Evolutionary conservation across 441 rosid species (phyloP).

Genomic region (Aquilaria agallochum): DNA sequence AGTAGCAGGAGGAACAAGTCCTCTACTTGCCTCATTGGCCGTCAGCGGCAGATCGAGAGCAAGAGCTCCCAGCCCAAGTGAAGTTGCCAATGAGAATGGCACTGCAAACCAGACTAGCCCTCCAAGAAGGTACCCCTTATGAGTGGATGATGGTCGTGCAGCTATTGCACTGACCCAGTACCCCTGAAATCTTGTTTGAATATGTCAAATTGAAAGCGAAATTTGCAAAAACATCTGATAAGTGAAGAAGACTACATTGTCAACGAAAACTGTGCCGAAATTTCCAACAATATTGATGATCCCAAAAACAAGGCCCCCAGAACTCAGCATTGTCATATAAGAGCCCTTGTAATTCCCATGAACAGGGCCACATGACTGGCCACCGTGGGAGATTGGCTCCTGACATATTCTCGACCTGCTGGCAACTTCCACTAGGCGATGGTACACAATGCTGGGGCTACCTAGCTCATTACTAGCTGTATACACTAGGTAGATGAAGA

Average conservation of each 20-base stretch:
- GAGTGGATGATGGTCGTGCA: constrained; percentile 92
- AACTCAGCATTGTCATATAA: constrained; percentile 86
- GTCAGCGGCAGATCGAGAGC: constrained; percentile 88
- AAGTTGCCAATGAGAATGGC: constrained; percentile 90
- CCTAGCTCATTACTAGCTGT: constrained; percentile 81
- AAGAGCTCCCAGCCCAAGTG: constrained; percentile 86
- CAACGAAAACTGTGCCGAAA: constrained; percentile 90
- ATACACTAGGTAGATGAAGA: constrained; percentile 86
- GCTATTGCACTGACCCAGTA: constrained; percentile 99
- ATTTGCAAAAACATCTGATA: background rate
- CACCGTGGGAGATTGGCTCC: constrained; percentile 64
- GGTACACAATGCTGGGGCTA: constrained; percentile 62
- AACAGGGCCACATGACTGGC: constrained; percentile 89
- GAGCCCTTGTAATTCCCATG: constrained; percentile 75
- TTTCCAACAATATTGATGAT: constrained; percentile 85
- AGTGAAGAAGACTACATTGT: constrained; percentile 53
- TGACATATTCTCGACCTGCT: constrained; percentile 66
- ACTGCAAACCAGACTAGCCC: constrained; percentile 97
- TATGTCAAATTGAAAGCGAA: background rate
- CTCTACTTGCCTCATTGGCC: constrained; percentile 65
- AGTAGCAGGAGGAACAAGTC: constrained; percentile 93
- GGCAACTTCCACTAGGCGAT: constrained; percentile 48
- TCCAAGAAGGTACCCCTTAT: constrained; percentile 87
- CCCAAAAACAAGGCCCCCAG: constrained; percentile 91
- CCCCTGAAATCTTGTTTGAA: constrained; percentile 37